phyloP scores from a whole-genome alignment of 768 basidiomycete genomes.

The Mycena kentingensis region DNA sequence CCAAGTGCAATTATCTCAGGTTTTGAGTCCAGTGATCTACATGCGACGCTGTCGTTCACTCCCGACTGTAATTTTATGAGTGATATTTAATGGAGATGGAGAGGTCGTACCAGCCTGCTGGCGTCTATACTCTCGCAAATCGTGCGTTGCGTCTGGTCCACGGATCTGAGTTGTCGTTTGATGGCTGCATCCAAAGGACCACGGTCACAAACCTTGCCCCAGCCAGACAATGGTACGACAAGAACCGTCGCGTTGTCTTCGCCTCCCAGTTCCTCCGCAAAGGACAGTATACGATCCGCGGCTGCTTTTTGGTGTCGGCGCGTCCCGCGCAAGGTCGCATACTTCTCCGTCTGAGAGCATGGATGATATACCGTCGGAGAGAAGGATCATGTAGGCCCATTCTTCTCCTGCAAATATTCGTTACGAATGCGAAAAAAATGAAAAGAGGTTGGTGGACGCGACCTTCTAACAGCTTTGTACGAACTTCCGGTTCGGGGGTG shows the following conservation, averaged over 20 bases:
- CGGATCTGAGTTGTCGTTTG: conserved; percentile 36
- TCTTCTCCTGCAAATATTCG: conserved; percentile 57
- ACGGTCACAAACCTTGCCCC: conserved; percentile 55
- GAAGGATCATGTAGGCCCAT: conserved; percentile 83
- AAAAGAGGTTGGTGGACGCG: conserved; percentile 13
- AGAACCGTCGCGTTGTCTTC: conserved; percentile 92
- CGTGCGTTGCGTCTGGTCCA: conserved; percentile 81
- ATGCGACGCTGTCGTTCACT: conserved; percentile 68
- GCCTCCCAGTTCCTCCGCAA: conserved; percentile 84
- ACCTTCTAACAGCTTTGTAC: conserved; percentile 77
- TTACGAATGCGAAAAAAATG: not conserved
- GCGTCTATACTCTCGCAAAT: conserved; percentile 78
- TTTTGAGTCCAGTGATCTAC: conserved; percentile 36
- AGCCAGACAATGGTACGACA: conserved; percentile 89
- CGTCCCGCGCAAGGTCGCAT: conserved; percentile 79
- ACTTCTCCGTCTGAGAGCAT: conserved; percentile 93
- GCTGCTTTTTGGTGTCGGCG: conserved; percentile 73
- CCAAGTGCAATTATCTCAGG: not conserved
- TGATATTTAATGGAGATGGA: conserved; percentile 2
- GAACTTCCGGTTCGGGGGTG: conserved; percentile 90
- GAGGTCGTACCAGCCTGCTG: conserved; percentile 56
- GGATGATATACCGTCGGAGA: conserved; percentile 95
- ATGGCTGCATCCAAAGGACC: not conserved
- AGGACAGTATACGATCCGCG: conserved; percentile 81
- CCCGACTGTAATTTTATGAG: conserved; percentile 45